phyloP scores from a whole-genome alignment of 768 basidiomycete species.

The Leccinum aurantiacum region DNA sequence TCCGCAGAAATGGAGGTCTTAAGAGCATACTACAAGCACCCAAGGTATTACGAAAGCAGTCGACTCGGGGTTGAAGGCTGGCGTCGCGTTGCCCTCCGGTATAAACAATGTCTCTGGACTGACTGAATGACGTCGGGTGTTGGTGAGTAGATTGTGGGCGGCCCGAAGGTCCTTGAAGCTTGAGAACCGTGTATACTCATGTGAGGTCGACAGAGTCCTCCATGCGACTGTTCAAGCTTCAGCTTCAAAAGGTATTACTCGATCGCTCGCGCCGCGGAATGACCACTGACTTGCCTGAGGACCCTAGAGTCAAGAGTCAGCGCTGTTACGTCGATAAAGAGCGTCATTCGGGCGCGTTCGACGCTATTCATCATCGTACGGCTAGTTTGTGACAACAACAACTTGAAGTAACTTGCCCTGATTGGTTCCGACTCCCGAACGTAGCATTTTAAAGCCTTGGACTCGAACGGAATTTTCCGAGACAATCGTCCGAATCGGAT shows the following conservation, averaged over 20 bases:
- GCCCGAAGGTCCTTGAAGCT: not conserved
- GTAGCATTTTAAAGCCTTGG: not conserved
- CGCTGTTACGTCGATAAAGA: no score
- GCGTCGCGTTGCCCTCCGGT: not conserved
- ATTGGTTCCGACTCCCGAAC: not conserved
- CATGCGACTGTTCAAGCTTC: not conserved
- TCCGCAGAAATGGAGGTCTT: not conserved
- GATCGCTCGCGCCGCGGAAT: not conserved
- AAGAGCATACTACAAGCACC: not conserved
- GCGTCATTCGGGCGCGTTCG: no score
- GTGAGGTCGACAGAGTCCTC: not conserved
- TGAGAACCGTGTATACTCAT: not conserved
- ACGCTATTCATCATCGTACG: no score
- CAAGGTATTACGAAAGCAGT: not conserved
- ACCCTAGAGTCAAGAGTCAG: not conserved
- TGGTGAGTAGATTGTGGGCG: not conserved
- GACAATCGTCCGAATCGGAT: not conserved
- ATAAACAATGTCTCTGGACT: not conserved
- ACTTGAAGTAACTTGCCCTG: not conserved
- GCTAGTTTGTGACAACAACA: no score
- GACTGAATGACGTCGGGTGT: not conserved
- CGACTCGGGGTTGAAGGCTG: not conserved
- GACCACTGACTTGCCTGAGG: not conserved
- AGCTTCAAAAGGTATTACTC: not conserved
- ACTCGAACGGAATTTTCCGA: not conserved